A percentile compares a stretch with the other conserved stretches of the same genome.
These are phyloP conservation scores for Agaricales sp. DNA, from an alignment of 1,284 basidiomycete species.

Conservation along the genomic window DNA sequence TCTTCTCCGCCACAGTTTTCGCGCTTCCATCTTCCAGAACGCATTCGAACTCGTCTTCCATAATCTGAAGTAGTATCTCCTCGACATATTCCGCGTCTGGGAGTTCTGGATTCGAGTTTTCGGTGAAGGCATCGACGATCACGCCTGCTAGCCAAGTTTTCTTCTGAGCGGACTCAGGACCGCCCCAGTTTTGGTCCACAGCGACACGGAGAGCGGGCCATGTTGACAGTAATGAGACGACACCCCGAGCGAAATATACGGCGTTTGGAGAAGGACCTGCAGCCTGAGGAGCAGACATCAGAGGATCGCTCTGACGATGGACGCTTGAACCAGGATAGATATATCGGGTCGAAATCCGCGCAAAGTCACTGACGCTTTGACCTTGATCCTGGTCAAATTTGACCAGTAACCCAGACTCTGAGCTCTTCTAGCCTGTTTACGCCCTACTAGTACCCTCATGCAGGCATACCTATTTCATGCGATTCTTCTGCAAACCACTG, in stretches of 20 bases:
- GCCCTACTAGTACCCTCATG: too few relatives aligned
- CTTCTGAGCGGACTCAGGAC: constrained; percentile 46
- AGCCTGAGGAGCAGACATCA: constrained; percentile 4
- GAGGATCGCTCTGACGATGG: too few relatives aligned
- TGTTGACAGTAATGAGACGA: constrained; percentile 65
- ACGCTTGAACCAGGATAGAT: too few relatives aligned
- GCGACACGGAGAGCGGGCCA: constrained; percentile 84
- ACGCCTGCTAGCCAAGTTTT: constrained; percentile 79
- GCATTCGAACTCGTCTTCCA: constrained; percentile 80
- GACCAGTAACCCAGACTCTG: too few relatives aligned
- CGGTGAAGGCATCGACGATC: constrained; percentile 80
- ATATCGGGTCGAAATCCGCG: too few relatives aligned
- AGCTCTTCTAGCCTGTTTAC: too few relatives aligned
- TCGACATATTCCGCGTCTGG: constrained; percentile 73
- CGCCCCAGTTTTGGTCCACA: constrained; percentile 77
- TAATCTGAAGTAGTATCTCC: constrained; percentile 66
- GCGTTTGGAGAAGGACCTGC: constrained; percentile 28
- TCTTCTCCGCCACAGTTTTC: constrained; percentile 57
- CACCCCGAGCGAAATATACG: constrained; percentile 76
- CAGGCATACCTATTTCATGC: too few relatives aligned
- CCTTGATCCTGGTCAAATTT: too few relatives aligned
- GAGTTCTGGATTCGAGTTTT: constrained; percentile 21
- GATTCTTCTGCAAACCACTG: too few relatives aligned
- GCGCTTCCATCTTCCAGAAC: constrained; percentile 75
- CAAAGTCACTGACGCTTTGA: too few relatives aligned